Percentiles rank a stretch among this genome's conserved stretches.
phyloP scores from a whole-genome alignment of 2,329 filamentous ascomycete genomes.

The Cladosporium sp. region DNA sequence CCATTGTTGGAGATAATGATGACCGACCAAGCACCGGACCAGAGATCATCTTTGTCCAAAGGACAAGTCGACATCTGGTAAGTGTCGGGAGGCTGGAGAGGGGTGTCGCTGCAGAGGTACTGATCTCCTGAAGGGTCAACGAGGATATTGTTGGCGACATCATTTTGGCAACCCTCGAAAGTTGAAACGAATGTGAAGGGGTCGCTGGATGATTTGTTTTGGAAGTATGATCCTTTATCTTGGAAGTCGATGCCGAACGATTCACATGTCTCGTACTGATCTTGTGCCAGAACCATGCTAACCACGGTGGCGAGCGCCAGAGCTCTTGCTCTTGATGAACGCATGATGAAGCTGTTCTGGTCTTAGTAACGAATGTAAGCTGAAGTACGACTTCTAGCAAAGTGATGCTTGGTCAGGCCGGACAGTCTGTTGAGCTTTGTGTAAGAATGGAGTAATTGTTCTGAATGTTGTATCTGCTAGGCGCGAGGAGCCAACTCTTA shows the following conservation, averaged over 20 bases:
- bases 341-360: not conserved
- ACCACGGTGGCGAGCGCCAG: not conserved
- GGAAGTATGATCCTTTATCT: slow-evolving; percentile 46
- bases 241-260: slow-evolving; percentile 43
- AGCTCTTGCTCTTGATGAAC: not conserved
- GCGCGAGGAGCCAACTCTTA: not conserved
- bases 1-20: slow-evolving; percentile 47
- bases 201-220: slow-evolving; percentile 44
- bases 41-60: slow-evolving; percentile 43
- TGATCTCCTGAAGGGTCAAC: slow-evolving; percentile 44
- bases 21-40: slow-evolving; percentile 46
- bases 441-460: not conserved
- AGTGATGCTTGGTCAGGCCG: not conserved
- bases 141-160: slow-evolving; percentile 44
- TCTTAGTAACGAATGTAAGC: not conserved
- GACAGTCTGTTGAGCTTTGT: not conserved
- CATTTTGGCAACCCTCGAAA: slow-evolving; percentile 45
- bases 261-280: slow-evolving; percentile 24
- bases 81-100: slow-evolving; percentile 36
- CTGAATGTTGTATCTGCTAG: not conserved
- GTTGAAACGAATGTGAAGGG: slow-evolving; percentile 46
- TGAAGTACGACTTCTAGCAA: not conserved
- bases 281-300: not conserved
- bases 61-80: slow-evolving; percentile 31
- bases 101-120: slow-evolving; percentile 43